Evolutionary conservation across 73 alveolate genomes (phyloP).

Genomic region (Tetrahymena borealis): DNA sequence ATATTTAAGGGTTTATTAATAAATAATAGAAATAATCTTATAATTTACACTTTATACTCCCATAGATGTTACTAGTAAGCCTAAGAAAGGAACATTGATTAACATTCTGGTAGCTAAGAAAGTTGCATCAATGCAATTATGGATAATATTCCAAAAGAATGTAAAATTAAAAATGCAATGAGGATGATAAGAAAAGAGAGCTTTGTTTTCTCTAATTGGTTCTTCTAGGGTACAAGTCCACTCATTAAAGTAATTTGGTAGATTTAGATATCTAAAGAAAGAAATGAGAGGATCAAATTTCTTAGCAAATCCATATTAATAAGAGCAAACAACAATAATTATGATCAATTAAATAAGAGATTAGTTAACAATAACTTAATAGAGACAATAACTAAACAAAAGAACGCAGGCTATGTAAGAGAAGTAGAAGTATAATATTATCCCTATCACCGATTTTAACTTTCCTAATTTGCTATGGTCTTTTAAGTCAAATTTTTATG

Average conservation of each 20-base stretch:
- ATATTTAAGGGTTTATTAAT: background rate
- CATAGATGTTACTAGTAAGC: background rate
- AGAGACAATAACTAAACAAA: background rate
- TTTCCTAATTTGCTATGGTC: background rate
- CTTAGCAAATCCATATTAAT: background rate
- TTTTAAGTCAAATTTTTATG: background rate
- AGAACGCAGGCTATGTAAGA: background rate
- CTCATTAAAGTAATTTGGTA: background rate
- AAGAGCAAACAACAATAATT: background rate
- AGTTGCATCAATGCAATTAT: background rate
- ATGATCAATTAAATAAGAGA: background rate
- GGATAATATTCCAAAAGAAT: background rate
- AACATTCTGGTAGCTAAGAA: background rate
- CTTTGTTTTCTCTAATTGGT: background rate
- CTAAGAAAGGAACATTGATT: background rate
- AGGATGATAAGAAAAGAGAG: background rate
- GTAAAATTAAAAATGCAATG: background rate
- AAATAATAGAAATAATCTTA: background rate
- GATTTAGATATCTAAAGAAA: background rate
- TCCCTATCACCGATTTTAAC: background rate
- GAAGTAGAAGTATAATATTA: background rate
- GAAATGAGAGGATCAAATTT: background rate
- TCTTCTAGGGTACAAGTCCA: background rate
- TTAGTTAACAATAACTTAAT: background rate
- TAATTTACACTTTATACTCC: background rate